A percentile compares a stretch with the other conserved stretches of the same genome.
These are phyloP conservation scores for Chaetomium globosum DNA, from an alignment of 2,329 filamentous ascomycete genomes.

Conservation along the genomic window DNA sequence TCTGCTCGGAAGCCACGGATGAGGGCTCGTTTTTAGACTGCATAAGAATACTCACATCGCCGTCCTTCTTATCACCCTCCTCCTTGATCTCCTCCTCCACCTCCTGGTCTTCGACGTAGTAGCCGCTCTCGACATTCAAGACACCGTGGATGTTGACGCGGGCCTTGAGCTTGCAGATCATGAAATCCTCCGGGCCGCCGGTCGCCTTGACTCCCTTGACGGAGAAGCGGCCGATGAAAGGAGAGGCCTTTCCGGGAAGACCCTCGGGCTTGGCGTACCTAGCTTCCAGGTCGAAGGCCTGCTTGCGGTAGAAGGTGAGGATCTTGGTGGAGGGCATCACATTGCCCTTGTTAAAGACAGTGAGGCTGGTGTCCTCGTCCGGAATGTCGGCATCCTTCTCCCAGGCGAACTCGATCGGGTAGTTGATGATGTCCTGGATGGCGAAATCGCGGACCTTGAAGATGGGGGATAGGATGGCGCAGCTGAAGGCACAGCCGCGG, in stretches of 20 bases:
- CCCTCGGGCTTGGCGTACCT: constrained; percentile 84
- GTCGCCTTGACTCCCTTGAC: constrained; percentile 92
- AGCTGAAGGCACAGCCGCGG: constrained; percentile 94
- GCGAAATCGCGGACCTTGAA: constrained; percentile 99
- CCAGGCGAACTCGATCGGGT: constrained; percentile 98
- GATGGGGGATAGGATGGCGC: constrained; percentile 92
- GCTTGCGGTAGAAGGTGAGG: constrained; percentile 97
- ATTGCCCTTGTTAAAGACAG: constrained; percentile 96
- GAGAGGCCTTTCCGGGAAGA: constrained; percentile 85
- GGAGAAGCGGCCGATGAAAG: constrained; percentile 96
- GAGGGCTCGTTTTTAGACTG: constrained; percentile 22
- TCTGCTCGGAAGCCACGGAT: constrained; percentile 17
- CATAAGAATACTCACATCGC: constrained; percentile 69
- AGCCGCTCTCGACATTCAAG: constrained; percentile 93
- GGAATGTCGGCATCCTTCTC: constrained; percentile 98
- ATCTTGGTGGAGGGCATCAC: constrained; percentile 98
- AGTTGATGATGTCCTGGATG: constrained; percentile 95
- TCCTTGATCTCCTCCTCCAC: constrained; percentile 71
- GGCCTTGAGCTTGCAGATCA: constrained; percentile 99
- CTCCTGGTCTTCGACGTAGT: constrained; percentile 97
- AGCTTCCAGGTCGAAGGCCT: constrained; percentile 94
- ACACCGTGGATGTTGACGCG: constrained; percentile 95
- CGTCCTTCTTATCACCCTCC: constrained; percentile 55
- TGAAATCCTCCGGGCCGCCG: constrained; percentile 92
- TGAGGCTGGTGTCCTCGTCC: constrained; percentile 95